Base-by-base conservation (phyloP, 306 rosid species). In the Gleditsia sinensis region DNA sequence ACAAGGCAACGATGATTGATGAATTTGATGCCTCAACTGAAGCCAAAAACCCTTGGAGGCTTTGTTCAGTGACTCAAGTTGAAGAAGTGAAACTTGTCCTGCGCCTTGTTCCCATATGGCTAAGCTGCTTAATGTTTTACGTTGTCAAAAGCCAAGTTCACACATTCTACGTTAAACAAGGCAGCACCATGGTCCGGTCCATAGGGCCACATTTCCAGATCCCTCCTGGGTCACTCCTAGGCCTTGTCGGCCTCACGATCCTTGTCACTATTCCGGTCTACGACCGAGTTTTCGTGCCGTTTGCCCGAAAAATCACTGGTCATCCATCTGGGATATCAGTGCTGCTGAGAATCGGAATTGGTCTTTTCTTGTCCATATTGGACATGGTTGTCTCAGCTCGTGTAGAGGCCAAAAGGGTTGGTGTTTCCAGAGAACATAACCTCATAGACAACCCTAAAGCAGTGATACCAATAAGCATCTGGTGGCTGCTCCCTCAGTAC, bases 401-500 rank as follows among this genome's bases (percentile, higher is more conserved):
- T 1, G 88, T 84, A 2, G 91, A 84, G 24, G 34, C 77, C 37
- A 80, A 82, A 65, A 75, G 94, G 61, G 45, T 89, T 7, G 4
- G 69, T 6, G 43, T 78, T 1, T 84, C 91, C 0, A 66, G 20
- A 55, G 13, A 80, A 0, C 46, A 77, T 10, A 58, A 56, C 25
- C 87, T 88, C 50, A 2, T 76, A 6, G 84, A 86, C 49, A 40
- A 32, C 40, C 86, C 84, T 0, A 84, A 67, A 32, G 78, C 75
- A 14, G 30, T 62, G 7, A 6, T 88, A 1, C 96, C 97, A 3
- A 89, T 92, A 56, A 67, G 45, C 23, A 64, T 86, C 28, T 89
- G 93, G 93, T 92, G 97, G 97, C 13, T 92, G 9, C 88, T 92
- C n/a, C 97, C 97, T 56, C 97, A 89, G 33, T 92, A 75, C 68